Percentiles rank a stretch among this genome's conserved stretches.
phyloP scores from a whole-genome alignment of 1,284 basidiomycete species.

The Puccinia hordei region DNA sequence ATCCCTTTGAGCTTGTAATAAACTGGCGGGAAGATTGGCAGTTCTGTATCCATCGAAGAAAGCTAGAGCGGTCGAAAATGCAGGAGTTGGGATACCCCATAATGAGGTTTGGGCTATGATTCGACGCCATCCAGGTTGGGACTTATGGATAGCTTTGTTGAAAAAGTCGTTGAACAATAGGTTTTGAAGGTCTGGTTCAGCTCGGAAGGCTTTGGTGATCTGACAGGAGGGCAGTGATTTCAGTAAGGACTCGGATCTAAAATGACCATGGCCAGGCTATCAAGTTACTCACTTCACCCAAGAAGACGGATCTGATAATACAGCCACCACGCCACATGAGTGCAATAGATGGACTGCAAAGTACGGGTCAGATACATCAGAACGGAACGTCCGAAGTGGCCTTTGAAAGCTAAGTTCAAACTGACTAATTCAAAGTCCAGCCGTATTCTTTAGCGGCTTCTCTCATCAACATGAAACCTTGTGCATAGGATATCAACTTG shows the following conservation, averaged over 20 bases:
- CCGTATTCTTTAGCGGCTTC: slow-evolving; percentile 92
- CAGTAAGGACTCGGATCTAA: not conserved
- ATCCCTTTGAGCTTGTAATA: slow-evolving; percentile 84
- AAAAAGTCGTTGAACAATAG: slow-evolving; percentile 97
- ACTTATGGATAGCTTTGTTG: slow-evolving; percentile 87
- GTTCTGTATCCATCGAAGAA: slow-evolving; percentile 96
- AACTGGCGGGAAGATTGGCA: slow-evolving; percentile 82
- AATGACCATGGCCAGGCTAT: not conserved
- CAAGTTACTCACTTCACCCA: slow-evolving; percentile 35
- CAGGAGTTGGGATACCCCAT: slow-evolving; percentile 96
- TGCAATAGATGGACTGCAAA: slow-evolving; percentile 76
- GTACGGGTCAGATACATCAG: not conserved
- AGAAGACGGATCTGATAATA: slow-evolving; percentile 71
- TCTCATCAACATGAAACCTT: slow-evolving; percentile 99
- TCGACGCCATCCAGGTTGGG: slow-evolving; percentile 97
- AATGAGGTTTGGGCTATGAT: slow-evolving; percentile 93
- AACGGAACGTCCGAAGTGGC: slow-evolving; percentile 48
- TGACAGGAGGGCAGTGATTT: slow-evolving; percentile 1
- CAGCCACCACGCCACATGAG: slow-evolving; percentile 99
- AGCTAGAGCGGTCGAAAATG: slow-evolving; percentile 92
- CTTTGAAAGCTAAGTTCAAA: slow-evolving; percentile 54
- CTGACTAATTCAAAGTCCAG: slow-evolving; percentile 61
- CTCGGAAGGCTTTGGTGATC: slow-evolving; percentile 87
- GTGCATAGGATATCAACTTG: slow-evolving; percentile 84
- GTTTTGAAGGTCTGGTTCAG: slow-evolving; percentile 84